phyloP scores from a whole-genome alignment of 257 asterid genomes.

The Apocynum venetum region DNA sequence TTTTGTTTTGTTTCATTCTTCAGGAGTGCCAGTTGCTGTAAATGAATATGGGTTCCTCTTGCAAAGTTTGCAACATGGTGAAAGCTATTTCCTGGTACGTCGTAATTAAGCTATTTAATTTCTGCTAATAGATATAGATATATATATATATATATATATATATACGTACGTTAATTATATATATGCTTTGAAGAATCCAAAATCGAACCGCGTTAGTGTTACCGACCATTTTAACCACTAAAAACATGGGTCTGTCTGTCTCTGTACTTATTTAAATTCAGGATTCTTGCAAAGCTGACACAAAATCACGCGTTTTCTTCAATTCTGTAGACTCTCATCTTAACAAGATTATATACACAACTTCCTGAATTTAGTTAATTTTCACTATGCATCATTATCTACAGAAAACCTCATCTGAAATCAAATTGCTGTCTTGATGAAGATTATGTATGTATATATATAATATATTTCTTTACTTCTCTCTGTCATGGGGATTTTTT shows the following conservation, averaged over 20 bases:
- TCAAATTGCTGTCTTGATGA: too few relatives aligned
- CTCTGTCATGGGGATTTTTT: too few relatives aligned
- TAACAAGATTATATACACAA: not conserved
- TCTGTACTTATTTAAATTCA: not conserved
- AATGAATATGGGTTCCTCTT: slow-evolving; percentile 52
- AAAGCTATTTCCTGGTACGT: slow-evolving; percentile 80
- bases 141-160: not conserved
- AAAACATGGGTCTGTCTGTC: not conserved
- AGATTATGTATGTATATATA: too few relatives aligned
- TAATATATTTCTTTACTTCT: too few relatives aligned
- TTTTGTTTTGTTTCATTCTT: slow-evolving; percentile 45
- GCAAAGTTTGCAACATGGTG: slow-evolving; percentile 64
- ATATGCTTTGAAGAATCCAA: not conserved
- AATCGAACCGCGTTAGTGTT: not conserved
- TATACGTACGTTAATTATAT: not conserved
- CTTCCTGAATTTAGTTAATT: too few relatives aligned
- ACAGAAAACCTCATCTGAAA: too few relatives aligned
- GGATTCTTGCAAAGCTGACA: not conserved
- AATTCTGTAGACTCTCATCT: not conserved
- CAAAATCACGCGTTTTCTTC: not conserved
- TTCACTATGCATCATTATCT: not conserved
- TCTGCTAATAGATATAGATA: too few relatives aligned
- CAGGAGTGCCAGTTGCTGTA: slow-evolving; percentile 52
- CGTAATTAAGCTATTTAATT: too few relatives aligned
- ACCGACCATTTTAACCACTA: not conserved